These are phyloP conservation scores for Epithemia pelagica DNA, from an alignment of 108 stramenopile genomes.

Conservation along the genomic window DNA sequence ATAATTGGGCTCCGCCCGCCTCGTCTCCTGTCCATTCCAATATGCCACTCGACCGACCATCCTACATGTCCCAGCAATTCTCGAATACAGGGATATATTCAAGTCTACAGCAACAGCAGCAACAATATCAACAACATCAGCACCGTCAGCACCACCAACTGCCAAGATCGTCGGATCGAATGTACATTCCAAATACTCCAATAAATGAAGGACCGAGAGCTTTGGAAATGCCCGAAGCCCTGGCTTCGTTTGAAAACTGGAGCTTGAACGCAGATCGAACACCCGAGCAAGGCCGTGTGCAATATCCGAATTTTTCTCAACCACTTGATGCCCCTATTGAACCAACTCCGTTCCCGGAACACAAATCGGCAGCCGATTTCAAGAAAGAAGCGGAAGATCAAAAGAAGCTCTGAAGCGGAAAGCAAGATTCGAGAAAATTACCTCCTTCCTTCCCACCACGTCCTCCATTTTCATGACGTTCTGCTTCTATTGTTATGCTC, in stretches of 20 bases:
- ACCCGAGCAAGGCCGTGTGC: background rate
- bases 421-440: no score
- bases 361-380: background rate
- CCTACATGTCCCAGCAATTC: no score
- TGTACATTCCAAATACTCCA: background rate
- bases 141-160: background rate
- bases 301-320: background rate
- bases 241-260: background rate
- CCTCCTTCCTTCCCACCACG: no score
- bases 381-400: background rate
- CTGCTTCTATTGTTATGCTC: no score
- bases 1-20: background rate
- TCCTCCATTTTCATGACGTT: no score
- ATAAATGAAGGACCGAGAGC: background rate
- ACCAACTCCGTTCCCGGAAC: background rate
- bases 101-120: background rate
- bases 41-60: background rate
- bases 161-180: no score
- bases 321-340: background rate
- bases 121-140: background rate
- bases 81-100: no score
- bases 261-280: background rate
- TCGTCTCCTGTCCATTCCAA: background rate
- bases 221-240: background rate
- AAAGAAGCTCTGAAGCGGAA: no score